A percentile compares a stretch with the other conserved stretches of the same genome.
Conservation (phyloP, 139 green algal genomes). For the Haematococcus lacustris region DNA sequence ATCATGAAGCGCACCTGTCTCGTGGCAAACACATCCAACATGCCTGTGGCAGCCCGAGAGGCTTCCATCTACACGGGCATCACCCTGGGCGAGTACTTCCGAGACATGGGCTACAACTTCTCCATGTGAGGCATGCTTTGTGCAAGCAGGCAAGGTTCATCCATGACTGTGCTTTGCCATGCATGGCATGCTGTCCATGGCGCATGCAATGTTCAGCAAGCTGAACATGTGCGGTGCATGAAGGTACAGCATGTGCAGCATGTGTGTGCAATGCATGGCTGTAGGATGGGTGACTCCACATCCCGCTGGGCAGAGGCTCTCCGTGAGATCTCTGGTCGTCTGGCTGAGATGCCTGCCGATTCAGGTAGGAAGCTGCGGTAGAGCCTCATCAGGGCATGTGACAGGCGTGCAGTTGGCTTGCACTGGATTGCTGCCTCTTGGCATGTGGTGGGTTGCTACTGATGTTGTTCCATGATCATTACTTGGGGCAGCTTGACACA, state of each 20-base stretch:
- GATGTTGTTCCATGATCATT: too few species aligned
- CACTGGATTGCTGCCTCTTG: too few species aligned
- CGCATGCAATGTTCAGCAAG: too few species aligned
- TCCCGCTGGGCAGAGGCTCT: conserved; percentile 97
- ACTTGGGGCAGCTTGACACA: too few species aligned
- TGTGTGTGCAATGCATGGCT: conserved; percentile 15
- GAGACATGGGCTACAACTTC: conserved; percentile 95
- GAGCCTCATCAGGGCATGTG: too few species aligned
- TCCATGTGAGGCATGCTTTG: conserved; percentile 32
- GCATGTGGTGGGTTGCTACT: not conserved
- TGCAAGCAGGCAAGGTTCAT: too few species aligned
- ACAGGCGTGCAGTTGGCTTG: too few species aligned
- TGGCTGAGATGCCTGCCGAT: conserved; percentile 99
- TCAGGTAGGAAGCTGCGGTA: conserved; percentile 48
- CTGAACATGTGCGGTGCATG: too few species aligned
- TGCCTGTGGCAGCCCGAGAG: conserved; percentile 97
- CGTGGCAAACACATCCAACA: conserved; percentile 99
- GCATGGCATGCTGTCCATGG: too few species aligned
- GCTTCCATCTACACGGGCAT: conserved; percentile 99
- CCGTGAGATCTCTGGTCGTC: conserved; percentile 95
- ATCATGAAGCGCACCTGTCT: conserved; percentile 99
- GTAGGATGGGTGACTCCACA: conserved; percentile 98
- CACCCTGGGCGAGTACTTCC: conserved; percentile 98
- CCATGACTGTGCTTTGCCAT: too few species aligned
- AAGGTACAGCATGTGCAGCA: too few species aligned